A percentile compares a stretch with the other conserved stretches of the same genome.
phyloP scores from a whole-genome alignment of 371 early-diverging fungal species.

The Choanephora cucurbitarum region DNA sequence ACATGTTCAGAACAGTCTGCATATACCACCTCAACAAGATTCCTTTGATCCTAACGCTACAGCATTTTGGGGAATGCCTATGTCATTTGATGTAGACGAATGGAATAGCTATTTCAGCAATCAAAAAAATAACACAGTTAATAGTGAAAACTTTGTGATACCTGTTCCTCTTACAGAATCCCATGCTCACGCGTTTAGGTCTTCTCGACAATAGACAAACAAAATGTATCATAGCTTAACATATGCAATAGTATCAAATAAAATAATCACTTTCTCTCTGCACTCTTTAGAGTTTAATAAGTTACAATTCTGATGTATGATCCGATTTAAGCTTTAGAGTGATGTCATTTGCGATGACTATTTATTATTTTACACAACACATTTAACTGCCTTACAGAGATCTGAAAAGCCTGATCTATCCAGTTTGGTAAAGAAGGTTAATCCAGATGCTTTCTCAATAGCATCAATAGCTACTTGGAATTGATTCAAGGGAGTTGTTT shows the following conservation, averaged over 20 bases:
- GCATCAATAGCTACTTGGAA: slow-evolving; percentile 71
- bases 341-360: too few species aligned
- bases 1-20: neutral
- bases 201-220: too few species aligned
- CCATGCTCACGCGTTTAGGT: too few species aligned
- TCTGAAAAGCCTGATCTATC: slow-evolving; percentile 43
- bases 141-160: neutral
- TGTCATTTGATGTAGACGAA: slow-evolving; percentile 38
- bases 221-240: too few species aligned
- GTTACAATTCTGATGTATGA: too few species aligned
- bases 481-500: slow-evolving; percentile 55
- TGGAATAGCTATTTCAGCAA: slow-evolving; percentile 34
- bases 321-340: too few species aligned
- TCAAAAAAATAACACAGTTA: slow-evolving; percentile 12
- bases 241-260: too few species aligned
- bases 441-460: slow-evolving; percentile 74
- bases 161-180: neutral
- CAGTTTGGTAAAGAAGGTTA: slow-evolving; percentile 68
- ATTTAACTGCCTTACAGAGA: slow-evolving; percentile 29
- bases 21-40: slow-evolving; percentile 1
- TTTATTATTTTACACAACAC: neutral
- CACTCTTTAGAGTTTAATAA: too few species aligned
- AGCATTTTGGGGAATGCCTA: slow-evolving; percentile 35
- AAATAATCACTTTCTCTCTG: too few species aligned
- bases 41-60: slow-evolving; percentile 28